Percentiles rank a stretch among this genome's conserved stretches.
Evolutionary conservation across 352 stramenopile genomes (phyloP).

Genomic region (Hyaloperonospora brassicae): DNA sequence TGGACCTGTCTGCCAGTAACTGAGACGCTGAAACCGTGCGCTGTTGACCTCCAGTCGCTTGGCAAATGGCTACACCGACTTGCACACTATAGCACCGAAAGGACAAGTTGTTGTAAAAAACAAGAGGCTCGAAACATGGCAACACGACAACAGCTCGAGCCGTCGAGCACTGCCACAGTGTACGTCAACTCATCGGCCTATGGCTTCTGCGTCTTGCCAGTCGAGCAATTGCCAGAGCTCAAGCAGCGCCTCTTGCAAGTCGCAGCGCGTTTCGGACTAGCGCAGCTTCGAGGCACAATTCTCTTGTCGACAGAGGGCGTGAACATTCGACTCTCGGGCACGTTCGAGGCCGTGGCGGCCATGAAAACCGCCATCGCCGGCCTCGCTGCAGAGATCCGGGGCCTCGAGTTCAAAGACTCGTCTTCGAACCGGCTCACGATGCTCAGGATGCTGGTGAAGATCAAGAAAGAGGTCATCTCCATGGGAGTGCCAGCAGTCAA

Average conservation of each 20-base stretch:
- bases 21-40: no score
- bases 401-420: slow-evolving; percentile 65
- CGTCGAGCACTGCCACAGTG: neutral
- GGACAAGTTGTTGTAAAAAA: slow-evolving; percentile 3
- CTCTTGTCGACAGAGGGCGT: slow-evolving; percentile 54
- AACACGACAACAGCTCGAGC: neutral
- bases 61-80: neutral
- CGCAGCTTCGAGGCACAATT: slow-evolving; percentile 54
- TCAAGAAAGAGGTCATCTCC: slow-evolving; percentile 74
- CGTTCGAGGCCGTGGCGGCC: slow-evolving; percentile 24
- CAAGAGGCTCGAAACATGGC: slow-evolving; percentile 13
- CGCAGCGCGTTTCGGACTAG: slow-evolving; percentile 20
- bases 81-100: neutral
- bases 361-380: slow-evolving; percentile 43
- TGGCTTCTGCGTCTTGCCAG: slow-evolving; percentile 51
- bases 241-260: slow-evolving; percentile 29
- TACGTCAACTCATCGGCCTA: slow-evolving; percentile 70
- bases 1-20: neutral
- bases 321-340: slow-evolving; percentile 61
- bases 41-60: no score
- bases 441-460: slow-evolving; percentile 60
- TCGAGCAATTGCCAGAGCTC: slow-evolving; percentile 29
- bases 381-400: slow-evolving; percentile 31
- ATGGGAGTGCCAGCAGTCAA: slow-evolving; percentile 47
- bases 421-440: slow-evolving; percentile 44